Conservation (phyloP, 2,329 filamentous ascomycete species). For the Pezicula radicicola region DNA sequence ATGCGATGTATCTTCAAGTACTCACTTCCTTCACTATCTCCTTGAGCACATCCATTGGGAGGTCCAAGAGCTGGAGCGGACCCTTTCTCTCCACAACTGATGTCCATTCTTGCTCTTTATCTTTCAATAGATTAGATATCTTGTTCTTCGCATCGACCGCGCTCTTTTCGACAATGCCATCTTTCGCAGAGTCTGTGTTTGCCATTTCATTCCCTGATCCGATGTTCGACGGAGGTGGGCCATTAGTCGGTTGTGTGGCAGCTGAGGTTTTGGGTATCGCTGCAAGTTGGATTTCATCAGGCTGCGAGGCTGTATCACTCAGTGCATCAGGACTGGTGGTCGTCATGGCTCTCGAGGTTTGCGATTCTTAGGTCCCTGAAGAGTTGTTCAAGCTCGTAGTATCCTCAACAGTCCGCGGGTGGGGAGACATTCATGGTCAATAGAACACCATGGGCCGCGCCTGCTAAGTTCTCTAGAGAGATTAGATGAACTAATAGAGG, state of each 20-base stretch:
- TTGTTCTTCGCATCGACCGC: slow-evolving; percentile 23
- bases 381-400: not conserved
- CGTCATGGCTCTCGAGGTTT: slow-evolving; percentile 17
- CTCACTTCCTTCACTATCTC: slow-evolving; percentile 75
- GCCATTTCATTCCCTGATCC: slow-evolving; percentile 17
- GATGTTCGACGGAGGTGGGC: slow-evolving; percentile 15
- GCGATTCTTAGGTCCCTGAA: not conserved
- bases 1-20: slow-evolving; percentile 3
- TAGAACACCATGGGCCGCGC: not conserved
- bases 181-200: slow-evolving; percentile 10
- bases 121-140: slow-evolving; percentile 44
- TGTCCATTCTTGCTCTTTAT: slow-evolving; percentile 66
- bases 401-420: not conserved
- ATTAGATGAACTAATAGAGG: too few species aligned
- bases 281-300: slow-evolving; percentile 21
- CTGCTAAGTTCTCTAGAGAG: not conserved
- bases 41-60: slow-evolving; percentile 75
- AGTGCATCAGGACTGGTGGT: slow-evolving; percentile 20
- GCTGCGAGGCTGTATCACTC: slow-evolving; percentile 24
- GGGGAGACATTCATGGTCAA: not conserved
- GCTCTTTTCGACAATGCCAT: slow-evolving; percentile 16
- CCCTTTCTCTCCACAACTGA: slow-evolving; percentile 53
- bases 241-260: slow-evolving; percentile 18
- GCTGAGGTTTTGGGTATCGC: slow-evolving; percentile 25
- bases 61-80: slow-evolving; percentile 65